A percentile compares a stretch with the other conserved stretches of the same genome.
These are phyloP conservation scores for Fusarium proliferatum DNA, from an alignment of 2,329 filamentous ascomycete species.

Conservation along the genomic window DNA sequence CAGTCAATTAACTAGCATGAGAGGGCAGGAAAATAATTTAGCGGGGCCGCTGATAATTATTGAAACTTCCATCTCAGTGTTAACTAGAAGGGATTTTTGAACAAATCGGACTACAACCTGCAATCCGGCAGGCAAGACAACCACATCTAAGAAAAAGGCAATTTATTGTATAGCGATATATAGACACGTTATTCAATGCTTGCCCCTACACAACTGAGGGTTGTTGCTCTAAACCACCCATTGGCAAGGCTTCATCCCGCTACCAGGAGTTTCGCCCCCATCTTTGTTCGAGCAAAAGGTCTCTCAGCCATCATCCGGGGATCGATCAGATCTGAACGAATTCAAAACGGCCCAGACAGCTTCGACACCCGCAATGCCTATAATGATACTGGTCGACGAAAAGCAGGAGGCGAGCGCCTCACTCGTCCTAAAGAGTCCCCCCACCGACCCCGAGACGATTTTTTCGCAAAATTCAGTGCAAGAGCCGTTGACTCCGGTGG, in stretches of 20 bases:
- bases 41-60: not conserved
- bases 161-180: not conserved
- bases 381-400: constrained; percentile 2
- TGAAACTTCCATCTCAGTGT: constrained; percentile 17
- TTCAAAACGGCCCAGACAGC: constrained; percentile 38
- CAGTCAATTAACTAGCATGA: constrained; percentile 14
- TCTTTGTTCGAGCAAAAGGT: constrained; percentile 45
- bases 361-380: not conserved
- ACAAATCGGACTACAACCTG: not conserved
- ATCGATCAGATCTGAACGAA: constrained; percentile 62
- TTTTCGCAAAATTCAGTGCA: constrained; percentile 38
- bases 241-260: constrained; percentile 14
- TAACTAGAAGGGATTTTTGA: not conserved
- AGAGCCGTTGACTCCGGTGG: constrained; percentile 45
- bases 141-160: constrained; percentile 1
- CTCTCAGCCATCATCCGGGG: constrained; percentile 78
- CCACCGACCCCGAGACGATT: constrained; percentile 27
- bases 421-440: constrained; percentile 1
- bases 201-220: constrained; percentile 36
- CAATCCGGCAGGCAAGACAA: not conserved
- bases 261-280: constrained; percentile 22
- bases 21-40: constrained; percentile 48
- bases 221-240: constrained; percentile 35
- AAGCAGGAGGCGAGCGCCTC: not conserved
- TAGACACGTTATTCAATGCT: constrained; percentile 46